A percentile compares a stretch with the other conserved stretches of the same genome.
These are phyloP conservation scores for Neophaeococcomyces aloes DNA, from an alignment of 2,329 filamentous ascomycete genomes.

Conservation along the genomic window DNA sequence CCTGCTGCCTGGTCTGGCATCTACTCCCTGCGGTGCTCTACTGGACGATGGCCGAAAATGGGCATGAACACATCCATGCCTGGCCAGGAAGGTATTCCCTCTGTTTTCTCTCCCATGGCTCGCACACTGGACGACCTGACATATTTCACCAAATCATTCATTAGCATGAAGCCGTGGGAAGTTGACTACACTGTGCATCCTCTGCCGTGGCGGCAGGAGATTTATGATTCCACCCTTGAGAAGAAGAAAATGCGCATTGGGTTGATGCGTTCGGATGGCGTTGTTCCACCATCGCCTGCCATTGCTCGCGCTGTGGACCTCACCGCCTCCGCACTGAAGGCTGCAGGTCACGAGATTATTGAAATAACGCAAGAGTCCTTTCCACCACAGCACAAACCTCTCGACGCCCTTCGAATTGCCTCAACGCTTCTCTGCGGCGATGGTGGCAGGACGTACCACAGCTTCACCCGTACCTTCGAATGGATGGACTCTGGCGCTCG, in stretches of 20 bases:
- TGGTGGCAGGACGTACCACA: constrained; percentile 68
- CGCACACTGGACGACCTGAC: constrained; percentile 69
- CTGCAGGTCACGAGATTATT: constrained; percentile 64
- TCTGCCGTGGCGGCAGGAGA: constrained; percentile 60
- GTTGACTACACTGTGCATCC: constrained; percentile 82
- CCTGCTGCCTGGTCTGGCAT: constrained; percentile 86
- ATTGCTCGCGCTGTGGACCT: constrained; percentile 66
- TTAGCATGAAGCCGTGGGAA: constrained; percentile 76
- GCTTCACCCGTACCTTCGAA: constrained; percentile 66
- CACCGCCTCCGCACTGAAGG: constrained; percentile 56
- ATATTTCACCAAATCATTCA: constrained; percentile 71
- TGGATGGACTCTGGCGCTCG: constrained; percentile 66
- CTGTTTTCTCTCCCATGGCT: constrained; percentile 87
- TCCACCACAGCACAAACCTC: constrained; percentile 63
- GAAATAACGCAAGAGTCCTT: constrained; percentile 43
- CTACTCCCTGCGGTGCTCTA: constrained; percentile 77
- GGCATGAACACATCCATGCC: constrained; percentile 81
- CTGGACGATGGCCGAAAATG: constrained; percentile 78
- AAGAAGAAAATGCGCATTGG: constrained; percentile 61
- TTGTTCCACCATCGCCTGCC: constrained; percentile 77
- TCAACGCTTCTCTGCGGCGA: constrained; percentile 76
- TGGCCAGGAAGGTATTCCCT: constrained; percentile 80
- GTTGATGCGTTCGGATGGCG: constrained; percentile 65
- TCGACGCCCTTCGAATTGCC: constrained; percentile 64
- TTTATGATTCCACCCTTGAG: constrained; percentile 48